Base-by-base conservation (phyloP, 1,284 basidiomycete genomes). In the Puccinia novopanici region DNA sequence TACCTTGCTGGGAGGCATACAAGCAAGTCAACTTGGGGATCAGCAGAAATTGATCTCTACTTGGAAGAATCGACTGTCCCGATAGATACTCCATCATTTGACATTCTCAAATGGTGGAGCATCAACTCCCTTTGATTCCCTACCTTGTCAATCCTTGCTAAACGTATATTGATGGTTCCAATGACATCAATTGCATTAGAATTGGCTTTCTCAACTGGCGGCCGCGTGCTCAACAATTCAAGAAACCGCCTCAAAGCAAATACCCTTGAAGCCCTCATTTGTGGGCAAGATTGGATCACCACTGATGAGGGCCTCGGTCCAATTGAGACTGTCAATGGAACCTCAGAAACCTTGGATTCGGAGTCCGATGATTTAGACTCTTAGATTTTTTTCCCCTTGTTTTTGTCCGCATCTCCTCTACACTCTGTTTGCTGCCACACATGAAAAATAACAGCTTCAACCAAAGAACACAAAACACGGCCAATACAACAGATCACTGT, bases 131-230 rank as follows among this genome's bases (percentile, higher is more conserved):
- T 52, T 30, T 52, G 67, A 70, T 48, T 27, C 27, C 67, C 45
- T 50, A n/a, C 34, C 10, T 45, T 70, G 50, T n/a, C 67, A 30
- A 70, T 19, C 19, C 67, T 70, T 27, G 67, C 48, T 13, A 70
- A 52, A 70, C 22, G 2, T 30, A 27, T 70, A 3, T n/a, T 70
- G 3, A 70, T 70, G 67, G 24, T 45, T 50, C 45, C 24, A 17
- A 70, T 70, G 67, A 70, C 67, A 3, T 70, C 45, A 9, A 70
- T 70, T 34, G 15, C 45, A 17, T 70, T 10, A 3, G 67, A 70
- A 13, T 70, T 45, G 17, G 67, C 45, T 12, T 70, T 70, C 24
- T 70, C 45, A 3, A 70, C 67, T 52, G 45, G 67, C 2, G 67
- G 67, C 40, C 17, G 30, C 24, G 40, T 67, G n/a, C 40, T 67